Evolutionary conservation across 805 yeast species (phyloP).

Genomic region (Hanseniaspora lachancei): DNA sequence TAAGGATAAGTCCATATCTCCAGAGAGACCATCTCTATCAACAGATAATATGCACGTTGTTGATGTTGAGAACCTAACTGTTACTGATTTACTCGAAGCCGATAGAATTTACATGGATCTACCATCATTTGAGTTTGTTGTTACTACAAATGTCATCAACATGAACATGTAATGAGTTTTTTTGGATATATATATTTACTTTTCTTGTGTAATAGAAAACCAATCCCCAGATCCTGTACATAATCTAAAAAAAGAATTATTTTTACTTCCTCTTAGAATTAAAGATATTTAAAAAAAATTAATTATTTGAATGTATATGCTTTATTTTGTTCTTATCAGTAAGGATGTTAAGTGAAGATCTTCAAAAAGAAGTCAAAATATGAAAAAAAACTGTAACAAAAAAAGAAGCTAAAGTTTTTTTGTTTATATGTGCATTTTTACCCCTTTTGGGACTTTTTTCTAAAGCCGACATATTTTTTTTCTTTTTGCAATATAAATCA

Average conservation of each 20-base stretch:
- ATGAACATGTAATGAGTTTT: neutral
- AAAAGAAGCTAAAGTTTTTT: too few species aligned
- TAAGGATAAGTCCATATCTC: slow-evolving; percentile 50
- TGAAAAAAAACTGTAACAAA: too few species aligned
- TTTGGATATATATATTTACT: neutral
- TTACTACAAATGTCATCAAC: slow-evolving; percentile 20
- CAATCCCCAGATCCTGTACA: neutral
- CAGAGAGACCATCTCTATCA: slow-evolving; percentile 28
- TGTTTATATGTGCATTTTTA: too few species aligned
- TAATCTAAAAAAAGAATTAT: neutral
- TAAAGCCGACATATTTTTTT: too few species aligned
- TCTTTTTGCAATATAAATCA: too few species aligned
- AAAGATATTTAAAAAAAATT: too few species aligned
- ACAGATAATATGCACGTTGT: slow-evolving; percentile 41
- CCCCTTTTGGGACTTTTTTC: too few species aligned
- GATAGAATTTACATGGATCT: slow-evolving; percentile 61
- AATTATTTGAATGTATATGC: too few species aligned
- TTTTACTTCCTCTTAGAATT: too few species aligned
- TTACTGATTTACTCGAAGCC: slow-evolving; percentile 72
- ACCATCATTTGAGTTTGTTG: slow-evolving; percentile 54
- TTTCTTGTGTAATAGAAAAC: neutral
- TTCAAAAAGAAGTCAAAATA: too few species aligned
- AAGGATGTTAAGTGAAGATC: too few species aligned
- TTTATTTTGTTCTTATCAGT: too few species aligned
- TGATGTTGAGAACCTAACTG: slow-evolving; percentile 65